phyloP scores from a whole-genome alignment of 495 filamentous ascomycete species.

The Aspergillus kassunensis region DNA sequence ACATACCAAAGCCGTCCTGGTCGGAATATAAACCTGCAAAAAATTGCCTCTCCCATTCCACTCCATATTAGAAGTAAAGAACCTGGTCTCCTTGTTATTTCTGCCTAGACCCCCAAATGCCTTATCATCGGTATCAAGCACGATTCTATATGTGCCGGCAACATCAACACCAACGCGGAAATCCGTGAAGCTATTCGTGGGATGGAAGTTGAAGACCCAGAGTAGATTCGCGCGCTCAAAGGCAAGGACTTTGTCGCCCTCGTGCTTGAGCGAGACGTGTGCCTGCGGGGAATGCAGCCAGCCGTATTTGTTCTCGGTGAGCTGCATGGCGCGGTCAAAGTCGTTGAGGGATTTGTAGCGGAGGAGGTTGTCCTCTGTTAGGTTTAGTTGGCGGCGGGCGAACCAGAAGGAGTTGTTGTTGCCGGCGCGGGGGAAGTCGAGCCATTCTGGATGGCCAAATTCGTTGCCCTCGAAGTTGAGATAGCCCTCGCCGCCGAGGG shows the following conservation, averaged over 20 bases:
- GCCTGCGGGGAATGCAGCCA: constrained; percentile 89
- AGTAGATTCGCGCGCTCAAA: constrained; percentile 90
- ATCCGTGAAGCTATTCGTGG: constrained; percentile 81
- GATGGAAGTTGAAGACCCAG: constrained; percentile 96
- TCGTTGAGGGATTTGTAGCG: constrained; percentile 92
- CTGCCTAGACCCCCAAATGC: constrained; percentile 77
- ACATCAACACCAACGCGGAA: constrained; percentile 86
- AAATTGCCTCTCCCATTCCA: constrained; percentile 92
- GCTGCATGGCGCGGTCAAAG: constrained; percentile 91
- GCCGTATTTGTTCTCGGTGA: constrained; percentile 79
- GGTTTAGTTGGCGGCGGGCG: constrained; percentile 89
- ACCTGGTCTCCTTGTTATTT: constrained; percentile 71
- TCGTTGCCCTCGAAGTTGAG: constrained; percentile 99
- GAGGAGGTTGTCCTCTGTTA: constrained; percentile 79
- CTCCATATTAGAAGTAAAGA: constrained; percentile 82
- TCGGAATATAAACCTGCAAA: constrained; percentile 86
- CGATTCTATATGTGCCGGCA: constrained; percentile 80
- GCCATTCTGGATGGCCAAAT: constrained; percentile 98
- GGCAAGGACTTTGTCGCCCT: constrained; percentile 89
- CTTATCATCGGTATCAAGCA: constrained; percentile 75
- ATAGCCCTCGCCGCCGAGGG: constrained; percentile 93
- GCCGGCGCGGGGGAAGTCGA: constrained; percentile 93
- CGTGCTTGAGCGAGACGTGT: constrained; percentile 90
- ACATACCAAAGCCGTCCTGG: constrained; percentile 80
- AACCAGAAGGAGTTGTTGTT: constrained; percentile 98